Evolutionary conservation across 768 basidiomycete species (phyloP).

Genomic region (Rhodotorula toruloides): DNA sequence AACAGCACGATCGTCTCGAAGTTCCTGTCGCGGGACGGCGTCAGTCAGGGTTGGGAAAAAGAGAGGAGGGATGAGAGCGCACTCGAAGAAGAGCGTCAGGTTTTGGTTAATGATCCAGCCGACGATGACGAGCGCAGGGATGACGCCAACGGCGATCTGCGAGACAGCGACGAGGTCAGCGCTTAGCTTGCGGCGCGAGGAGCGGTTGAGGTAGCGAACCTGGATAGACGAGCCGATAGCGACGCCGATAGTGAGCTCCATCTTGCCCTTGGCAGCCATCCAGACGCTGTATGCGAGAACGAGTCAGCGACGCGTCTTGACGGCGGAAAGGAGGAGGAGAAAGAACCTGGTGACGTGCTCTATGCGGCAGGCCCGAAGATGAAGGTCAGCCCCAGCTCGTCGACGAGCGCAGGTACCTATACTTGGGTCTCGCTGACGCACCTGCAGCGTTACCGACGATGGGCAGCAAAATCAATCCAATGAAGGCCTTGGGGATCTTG

Average conservation of each 20-base stretch:
- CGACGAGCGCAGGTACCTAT: too few species aligned
- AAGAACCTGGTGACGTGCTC: conserved; percentile 59
- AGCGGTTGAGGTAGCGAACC: conserved; percentile 12
- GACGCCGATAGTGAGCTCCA: conserved; percentile 57
- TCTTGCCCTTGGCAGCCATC: conserved; percentile 77
- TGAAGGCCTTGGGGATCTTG: conserved; percentile 68
- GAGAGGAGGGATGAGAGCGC: conserved; percentile 4
- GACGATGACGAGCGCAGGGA: conserved; percentile 79
- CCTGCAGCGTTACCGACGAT: conserved; percentile 58
- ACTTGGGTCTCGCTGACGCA: neutral
- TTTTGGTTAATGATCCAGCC: conserved; percentile 63
- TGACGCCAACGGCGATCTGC: conserved; percentile 47
- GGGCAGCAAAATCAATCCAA: conserved; percentile 78
- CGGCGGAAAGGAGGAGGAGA: neutral
- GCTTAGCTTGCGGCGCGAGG: too few species aligned
- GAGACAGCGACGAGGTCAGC: neutral
- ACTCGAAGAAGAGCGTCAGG: conserved; percentile 43
- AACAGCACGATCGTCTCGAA: conserved; percentile 86
- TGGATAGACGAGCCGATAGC: conserved; percentile 48
- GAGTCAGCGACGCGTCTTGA: neutral
- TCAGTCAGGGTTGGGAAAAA: conserved; percentile 44
- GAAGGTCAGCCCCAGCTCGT: neutral
- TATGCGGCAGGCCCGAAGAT: conserved; percentile 46
- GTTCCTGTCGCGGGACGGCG: conserved; percentile 46
- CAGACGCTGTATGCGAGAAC: conserved; percentile 61